Conservation (phyloP, 768 basidiomycete species). For the Boletus reticuloceps region DNA sequence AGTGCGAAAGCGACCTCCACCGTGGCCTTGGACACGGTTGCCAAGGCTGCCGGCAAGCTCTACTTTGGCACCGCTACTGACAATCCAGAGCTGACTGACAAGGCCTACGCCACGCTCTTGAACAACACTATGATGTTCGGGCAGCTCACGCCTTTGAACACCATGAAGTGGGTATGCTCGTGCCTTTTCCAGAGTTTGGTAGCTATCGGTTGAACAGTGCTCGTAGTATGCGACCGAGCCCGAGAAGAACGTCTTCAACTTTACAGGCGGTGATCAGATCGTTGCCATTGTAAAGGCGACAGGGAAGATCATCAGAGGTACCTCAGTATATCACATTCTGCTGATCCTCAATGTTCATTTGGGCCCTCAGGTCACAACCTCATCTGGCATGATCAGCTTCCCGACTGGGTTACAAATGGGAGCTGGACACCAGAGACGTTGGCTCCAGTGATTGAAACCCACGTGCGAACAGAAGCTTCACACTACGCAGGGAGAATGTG, state of each 20-base stretch:
- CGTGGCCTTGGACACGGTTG: constrained; percentile 32
- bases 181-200: neutral
- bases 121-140: constrained; percentile 13
- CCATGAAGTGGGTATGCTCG: constrained; percentile 20
- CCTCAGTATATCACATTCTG: neutral
- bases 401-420: constrained; percentile 15
- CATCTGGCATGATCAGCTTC: constrained; percentile 17
- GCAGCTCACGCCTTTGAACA: constrained; percentile 19
- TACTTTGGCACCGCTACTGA: constrained; percentile 52
- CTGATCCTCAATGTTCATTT: neutral
- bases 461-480: constrained; percentile 18
- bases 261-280: constrained; percentile 20
- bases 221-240: constrained; percentile 20
- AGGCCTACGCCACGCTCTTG: constrained; percentile 10
- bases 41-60: constrained; percentile 39
- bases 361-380: constrained; percentile 14
- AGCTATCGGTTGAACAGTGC: neutral
- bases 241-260: constrained; percentile 24
- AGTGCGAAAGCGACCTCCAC: neutral
- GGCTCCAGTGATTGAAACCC: constrained; percentile 15
- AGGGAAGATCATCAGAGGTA: constrained; percentile 21
- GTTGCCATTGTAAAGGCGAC: constrained; percentile 17
- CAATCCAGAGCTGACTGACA: constrained; percentile 43
- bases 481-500: constrained; percentile 15
- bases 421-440: constrained; percentile 11